phyloP scores from a whole-genome alignment of 202 grass and related monocot genomes.

The Elaeis oleifera region DNA sequence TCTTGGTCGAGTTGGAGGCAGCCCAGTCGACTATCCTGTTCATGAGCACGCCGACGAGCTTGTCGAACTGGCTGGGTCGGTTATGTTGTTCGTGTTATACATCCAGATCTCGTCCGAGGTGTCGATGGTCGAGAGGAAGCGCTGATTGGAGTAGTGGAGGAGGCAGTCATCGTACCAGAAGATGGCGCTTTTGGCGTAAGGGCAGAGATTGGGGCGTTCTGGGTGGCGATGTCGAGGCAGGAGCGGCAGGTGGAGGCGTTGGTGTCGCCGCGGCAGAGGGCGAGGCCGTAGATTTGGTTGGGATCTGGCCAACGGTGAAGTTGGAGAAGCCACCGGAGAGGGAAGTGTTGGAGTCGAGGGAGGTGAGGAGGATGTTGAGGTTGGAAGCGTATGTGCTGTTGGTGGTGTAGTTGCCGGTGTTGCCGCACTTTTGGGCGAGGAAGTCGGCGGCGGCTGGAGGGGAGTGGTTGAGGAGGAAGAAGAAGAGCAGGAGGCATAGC shows the following conservation, averaged over 20 bases:
- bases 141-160: conserved; percentile 43
- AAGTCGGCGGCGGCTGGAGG: conserved; percentile 1
- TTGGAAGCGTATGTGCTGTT: conserved; percentile 44
- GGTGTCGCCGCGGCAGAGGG: conserved; percentile 42
- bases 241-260: conserved; percentile 8
- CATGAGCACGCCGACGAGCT: conserved; percentile 15
- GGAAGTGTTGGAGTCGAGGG: conserved; percentile 35
- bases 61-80: conserved; percentile 15
- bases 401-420: conserved; percentile 16
- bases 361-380: conserved; percentile 32
- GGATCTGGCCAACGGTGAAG: conserved; percentile 17
- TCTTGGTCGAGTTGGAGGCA: conserved; percentile 21
- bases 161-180: conserved; percentile 38
- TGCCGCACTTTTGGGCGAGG: conserved; percentile 33
- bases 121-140: not conserved
- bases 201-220: not conserved
- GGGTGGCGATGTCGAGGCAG: not conserved
- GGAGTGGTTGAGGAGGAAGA: not conserved
- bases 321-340: conserved; percentile 28
- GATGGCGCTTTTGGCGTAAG: not conserved
- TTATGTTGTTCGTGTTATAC: conserved; percentile 1
- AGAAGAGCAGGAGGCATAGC: not conserved
- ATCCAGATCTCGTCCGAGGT: not conserved
- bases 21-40: conserved; percentile 18
- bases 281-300: conserved; percentile 36